These are phyloP conservation scores for Cinchona pubescens DNA, from an alignment of 257 asterid species.

Conservation along the genomic window DNA sequence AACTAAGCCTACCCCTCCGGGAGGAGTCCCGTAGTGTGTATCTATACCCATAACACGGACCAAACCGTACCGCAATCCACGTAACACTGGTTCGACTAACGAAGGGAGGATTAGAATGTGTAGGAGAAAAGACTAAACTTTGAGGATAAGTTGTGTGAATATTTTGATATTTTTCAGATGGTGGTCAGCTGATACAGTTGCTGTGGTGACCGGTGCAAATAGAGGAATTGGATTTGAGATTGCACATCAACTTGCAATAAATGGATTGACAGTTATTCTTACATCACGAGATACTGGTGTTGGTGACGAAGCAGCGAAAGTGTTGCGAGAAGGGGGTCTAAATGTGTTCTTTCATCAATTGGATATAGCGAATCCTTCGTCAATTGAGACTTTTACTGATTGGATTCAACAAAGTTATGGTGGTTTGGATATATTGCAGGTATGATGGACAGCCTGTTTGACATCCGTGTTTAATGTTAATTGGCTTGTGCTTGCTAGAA, in stretches of 20 bases:
- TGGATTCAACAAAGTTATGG: conserved; percentile 69
- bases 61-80: too few relatives aligned
- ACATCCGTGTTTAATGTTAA: background rate
- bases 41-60: too few relatives aligned
- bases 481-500: background rate
- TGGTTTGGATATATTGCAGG: conserved; percentile 80
- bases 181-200: conserved; percentile 75
- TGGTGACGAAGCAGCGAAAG: conserved; percentile 67
- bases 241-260: conserved; percentile 66
- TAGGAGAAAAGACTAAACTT: background rate
- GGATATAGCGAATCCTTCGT: conserved; percentile 62
- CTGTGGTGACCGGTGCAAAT: conserved; percentile 94
- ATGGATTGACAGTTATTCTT: conserved; percentile 70
- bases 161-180: conserved; percentile 49
- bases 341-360: conserved; percentile 64
- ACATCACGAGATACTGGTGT: conserved; percentile 62
- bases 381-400: conserved; percentile 48
- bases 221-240: conserved; percentile 93
- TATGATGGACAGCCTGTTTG: conserved; percentile 23
- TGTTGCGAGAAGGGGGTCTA: conserved; percentile 60
- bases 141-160: background rate
- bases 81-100: too few relatives aligned
- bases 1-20: too few relatives aligned
- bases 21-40: too few relatives aligned
- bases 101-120: background rate